A percentile compares a stretch with the other conserved stretches of the same genome.
Conservation (phyloP, 2,329 filamentous ascomycete genomes). For the Graphilbum ipis-grandicollis region DNA sequence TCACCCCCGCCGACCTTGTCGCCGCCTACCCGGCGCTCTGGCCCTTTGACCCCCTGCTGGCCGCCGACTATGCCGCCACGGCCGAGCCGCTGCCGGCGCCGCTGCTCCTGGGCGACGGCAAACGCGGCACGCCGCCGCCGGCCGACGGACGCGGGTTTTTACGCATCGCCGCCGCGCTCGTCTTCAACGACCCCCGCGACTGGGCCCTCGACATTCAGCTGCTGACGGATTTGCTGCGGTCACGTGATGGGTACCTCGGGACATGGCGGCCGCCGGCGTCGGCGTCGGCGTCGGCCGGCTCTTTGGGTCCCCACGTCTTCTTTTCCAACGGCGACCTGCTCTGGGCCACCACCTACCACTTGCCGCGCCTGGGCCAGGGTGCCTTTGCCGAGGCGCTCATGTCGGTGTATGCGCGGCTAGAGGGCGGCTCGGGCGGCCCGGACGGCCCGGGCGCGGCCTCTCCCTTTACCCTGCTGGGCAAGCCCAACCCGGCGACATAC, state of each 20-base stretch:
- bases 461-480: conserved; percentile 57
- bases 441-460: conserved; percentile 22
- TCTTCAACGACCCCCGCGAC: conserved; percentile 91
- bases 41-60: conserved; percentile 60
- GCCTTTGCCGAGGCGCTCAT: conserved; percentile 71
- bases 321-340: conserved; percentile 83
- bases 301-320: conserved; percentile 54
- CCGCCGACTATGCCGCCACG: conserved; percentile 40
- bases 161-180: conserved; percentile 70
- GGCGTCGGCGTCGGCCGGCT: conserved; percentile 34
- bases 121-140: conserved; percentile 9
- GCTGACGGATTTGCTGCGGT: conserved; percentile 69
- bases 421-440: conserved; percentile 14
- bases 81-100: conserved; percentile 37
- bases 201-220: conserved; percentile 85
- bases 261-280: conserved; percentile 46
- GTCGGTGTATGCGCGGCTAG: conserved; percentile 62
- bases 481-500: conserved; percentile 65
- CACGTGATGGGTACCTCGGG: conserved; percentile 59
- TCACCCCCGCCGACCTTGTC: conserved; percentile 75
- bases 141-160: conserved; percentile 15
- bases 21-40: conserved; percentile 57
- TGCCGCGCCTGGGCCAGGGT: conserved; percentile 79
- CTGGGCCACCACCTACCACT: conserved; percentile 73
- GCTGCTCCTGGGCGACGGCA: conserved; percentile 22